These are phyloP conservation scores for Blastobotrys chiropterorum DNA, from an alignment of 805 yeast genomes.

Conservation along the genomic window DNA sequence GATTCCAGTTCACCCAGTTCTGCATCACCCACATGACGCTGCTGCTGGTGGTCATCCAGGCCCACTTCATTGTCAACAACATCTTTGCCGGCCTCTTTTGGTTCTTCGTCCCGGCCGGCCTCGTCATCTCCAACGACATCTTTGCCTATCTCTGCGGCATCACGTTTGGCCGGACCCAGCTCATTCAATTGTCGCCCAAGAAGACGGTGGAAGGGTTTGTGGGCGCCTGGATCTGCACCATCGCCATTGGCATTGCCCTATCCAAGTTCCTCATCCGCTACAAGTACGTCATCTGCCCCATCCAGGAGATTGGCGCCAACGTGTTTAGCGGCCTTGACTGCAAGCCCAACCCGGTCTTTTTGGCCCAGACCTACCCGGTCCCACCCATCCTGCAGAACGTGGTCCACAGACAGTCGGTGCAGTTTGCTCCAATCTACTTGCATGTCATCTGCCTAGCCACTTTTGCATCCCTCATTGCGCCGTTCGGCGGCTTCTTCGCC, in stretches of 20 bases:
- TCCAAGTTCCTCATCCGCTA: slow-evolving; percentile 59
- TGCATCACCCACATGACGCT: slow-evolving; percentile 93
- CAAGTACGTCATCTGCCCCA: slow-evolving; percentile 84
- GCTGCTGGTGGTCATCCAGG: slow-evolving; percentile 84
- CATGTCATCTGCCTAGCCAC: slow-evolving; percentile 84
- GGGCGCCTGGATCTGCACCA: slow-evolving; percentile 96
- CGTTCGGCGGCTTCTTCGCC: slow-evolving; percentile 98
- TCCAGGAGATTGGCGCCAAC: slow-evolving; percentile 51
- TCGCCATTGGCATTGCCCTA: slow-evolving; percentile 60
- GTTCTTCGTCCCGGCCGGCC: slow-evolving; percentile 86
- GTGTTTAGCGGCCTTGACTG: slow-evolving; percentile 62
- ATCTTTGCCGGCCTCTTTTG: slow-evolving; percentile 87
- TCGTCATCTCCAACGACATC: slow-evolving; percentile 91
- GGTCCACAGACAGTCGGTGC: slow-evolving; percentile 42
- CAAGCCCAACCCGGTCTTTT: slow-evolving; percentile 82
- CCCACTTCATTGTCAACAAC: slow-evolving; percentile 85
- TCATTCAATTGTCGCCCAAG: slow-evolving; percentile 91
- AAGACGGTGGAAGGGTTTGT: slow-evolving; percentile 96
- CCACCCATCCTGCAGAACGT: slow-evolving; percentile 57
- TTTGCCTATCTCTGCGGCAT: slow-evolving; percentile 97
- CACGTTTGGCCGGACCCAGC: slow-evolving; percentile 88
- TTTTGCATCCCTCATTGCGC: slow-evolving; percentile 95
- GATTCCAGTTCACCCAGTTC: slow-evolving; percentile 89
- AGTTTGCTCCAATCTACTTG: slow-evolving; percentile 80
- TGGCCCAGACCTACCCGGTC: slow-evolving; percentile 68